These are phyloP conservation scores for Serendipita sp. DNA, from an alignment of 1,284 basidiomycete species.

Conservation along the genomic window DNA sequence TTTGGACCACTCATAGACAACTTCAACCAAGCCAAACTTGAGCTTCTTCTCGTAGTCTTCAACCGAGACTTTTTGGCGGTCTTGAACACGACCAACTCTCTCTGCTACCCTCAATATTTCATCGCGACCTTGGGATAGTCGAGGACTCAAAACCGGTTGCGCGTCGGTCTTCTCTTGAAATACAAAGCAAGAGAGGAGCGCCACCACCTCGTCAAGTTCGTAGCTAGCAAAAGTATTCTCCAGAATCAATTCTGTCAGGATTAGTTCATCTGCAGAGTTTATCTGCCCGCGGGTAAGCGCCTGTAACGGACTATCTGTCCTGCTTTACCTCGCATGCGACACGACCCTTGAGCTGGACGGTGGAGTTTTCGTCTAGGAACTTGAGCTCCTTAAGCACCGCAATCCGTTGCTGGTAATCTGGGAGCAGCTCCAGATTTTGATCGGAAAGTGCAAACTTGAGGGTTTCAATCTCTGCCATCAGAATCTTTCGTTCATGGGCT, in stretches of 20 bases:
- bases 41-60: slow-evolving; percentile 62
- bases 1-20: slow-evolving; percentile 97
- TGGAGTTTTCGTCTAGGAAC: slow-evolving; percentile 87
- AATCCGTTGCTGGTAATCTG: slow-evolving; percentile 92
- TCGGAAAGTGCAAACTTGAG: slow-evolving; percentile 79
- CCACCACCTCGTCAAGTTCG: slow-evolving; percentile 94
- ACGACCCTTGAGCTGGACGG: slow-evolving; percentile 86
- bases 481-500: slow-evolving; percentile 59
- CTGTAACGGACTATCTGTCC: background rate
- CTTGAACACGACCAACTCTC: slow-evolving; percentile 66
- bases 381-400: slow-evolving; percentile 82
- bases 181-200: slow-evolving; percentile 88
- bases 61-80: slow-evolving; percentile 60
- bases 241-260: slow-evolving; percentile 91
- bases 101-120: slow-evolving; percentile 75
- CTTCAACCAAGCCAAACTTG: slow-evolving; percentile 85
- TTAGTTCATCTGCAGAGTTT: slow-evolving; percentile 90
- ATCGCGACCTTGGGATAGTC: slow-evolving; percentile 66
- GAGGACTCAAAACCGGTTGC: slow-evolving; percentile 66
- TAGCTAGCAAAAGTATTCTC: slow-evolving; percentile 87
- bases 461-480: slow-evolving; percentile 58
- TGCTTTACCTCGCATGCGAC: slow-evolving; percentile 84
- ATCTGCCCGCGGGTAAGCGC: slow-evolving; percentile 41
- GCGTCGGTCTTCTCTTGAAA: slow-evolving; percentile 95
- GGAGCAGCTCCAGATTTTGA: slow-evolving; percentile 91